Percentiles rank a stretch among this genome's conserved stretches.
phyloP scores from a whole-genome alignment of 139 green algal genomes.

The Edaphochlamys debaryana region DNA sequence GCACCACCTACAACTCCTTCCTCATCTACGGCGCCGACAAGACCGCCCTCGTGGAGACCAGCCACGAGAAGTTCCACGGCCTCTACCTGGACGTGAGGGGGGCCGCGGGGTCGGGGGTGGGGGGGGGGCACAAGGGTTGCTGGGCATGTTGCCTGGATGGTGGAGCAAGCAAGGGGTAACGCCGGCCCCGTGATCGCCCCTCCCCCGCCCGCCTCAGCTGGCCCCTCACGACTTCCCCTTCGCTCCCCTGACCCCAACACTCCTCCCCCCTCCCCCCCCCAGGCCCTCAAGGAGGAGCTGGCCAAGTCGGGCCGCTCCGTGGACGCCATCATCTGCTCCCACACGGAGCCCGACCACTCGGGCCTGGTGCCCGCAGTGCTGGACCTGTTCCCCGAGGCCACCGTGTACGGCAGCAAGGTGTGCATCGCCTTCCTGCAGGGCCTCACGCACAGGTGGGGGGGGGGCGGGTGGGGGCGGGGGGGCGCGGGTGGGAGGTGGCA shows the following conservation, averaged over 20 bases:
- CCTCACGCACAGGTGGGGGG: conserved; percentile 70
- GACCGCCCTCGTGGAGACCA: conserved; percentile 92
- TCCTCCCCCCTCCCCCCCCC: not conserved
- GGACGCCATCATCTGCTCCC: conserved; percentile 89
- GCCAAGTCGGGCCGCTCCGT: conserved; percentile 57
- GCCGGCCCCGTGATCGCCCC: no score
- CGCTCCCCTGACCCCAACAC: not conserved
- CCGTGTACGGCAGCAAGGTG: conserved; percentile 90
- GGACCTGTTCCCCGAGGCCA: conserved; percentile 81
- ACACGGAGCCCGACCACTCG: conserved; percentile 93
- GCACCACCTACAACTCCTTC: conserved; percentile 97
- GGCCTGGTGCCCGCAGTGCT: conserved; percentile 90
- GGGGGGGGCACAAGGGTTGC: not conserved
- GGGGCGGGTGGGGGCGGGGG: not conserved
- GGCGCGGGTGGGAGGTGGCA: no score
- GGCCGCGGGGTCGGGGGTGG: not conserved
- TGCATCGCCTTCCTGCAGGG: conserved; percentile 77
- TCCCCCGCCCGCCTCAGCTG: no score
- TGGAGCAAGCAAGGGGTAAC: no score
- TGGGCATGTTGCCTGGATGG: no score
- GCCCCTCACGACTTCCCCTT: not conserved
- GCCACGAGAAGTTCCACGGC: conserved; percentile 95
- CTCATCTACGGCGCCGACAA: conserved; percentile 92
- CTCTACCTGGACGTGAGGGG: conserved; percentile 82
- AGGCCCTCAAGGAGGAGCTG: conserved; percentile 68